These are phyloP conservation scores for Cercospora brassicicola DNA, from an alignment of 2,329 filamentous ascomycete species.

Conservation along the genomic window DNA sequence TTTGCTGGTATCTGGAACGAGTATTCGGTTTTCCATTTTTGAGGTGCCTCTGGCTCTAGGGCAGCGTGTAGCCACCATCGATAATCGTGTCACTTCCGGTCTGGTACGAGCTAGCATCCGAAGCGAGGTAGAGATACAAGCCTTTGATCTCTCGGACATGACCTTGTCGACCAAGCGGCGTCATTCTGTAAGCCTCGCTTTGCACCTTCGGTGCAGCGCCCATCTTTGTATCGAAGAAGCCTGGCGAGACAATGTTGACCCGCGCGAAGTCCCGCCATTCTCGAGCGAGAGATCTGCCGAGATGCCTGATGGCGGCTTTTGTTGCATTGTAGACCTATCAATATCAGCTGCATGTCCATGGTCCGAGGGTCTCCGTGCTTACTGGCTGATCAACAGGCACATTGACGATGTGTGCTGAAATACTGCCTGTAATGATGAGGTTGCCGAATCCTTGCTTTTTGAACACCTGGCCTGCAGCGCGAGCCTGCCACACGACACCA, in stretches of 20 bases:
- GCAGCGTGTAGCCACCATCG: conserved; percentile 41
- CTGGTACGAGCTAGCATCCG: conserved; percentile 37
- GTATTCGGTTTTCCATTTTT: background rate
- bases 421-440: conserved; percentile 50
- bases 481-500: conserved; percentile 47
- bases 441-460: conserved; percentile 49
- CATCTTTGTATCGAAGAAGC: conserved; percentile 60
- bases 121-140: conserved; percentile 37
- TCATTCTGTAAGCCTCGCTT: conserved; percentile 54
- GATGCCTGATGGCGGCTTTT: conserved; percentile 58
- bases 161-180: conserved; percentile 47
- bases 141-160: conserved; percentile 40
- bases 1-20: background rate
- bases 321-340: conserved; percentile 54
- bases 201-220: conserved; percentile 47
- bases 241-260: conserved; percentile 57
- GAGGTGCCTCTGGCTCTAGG: conserved; percentile 15
- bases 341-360: background rate
- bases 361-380: conserved; percentile 5
- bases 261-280: conserved; percentile 60
- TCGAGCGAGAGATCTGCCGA: conserved; percentile 56
- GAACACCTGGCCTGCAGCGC: conserved; percentile 46
- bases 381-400: conserved; percentile 55
- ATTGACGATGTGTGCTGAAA: conserved; percentile 41
- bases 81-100: conserved; percentile 39